Conservation (phyloP, 495 filamentous ascomycete species). For the Neurospora sp. region DNA sequence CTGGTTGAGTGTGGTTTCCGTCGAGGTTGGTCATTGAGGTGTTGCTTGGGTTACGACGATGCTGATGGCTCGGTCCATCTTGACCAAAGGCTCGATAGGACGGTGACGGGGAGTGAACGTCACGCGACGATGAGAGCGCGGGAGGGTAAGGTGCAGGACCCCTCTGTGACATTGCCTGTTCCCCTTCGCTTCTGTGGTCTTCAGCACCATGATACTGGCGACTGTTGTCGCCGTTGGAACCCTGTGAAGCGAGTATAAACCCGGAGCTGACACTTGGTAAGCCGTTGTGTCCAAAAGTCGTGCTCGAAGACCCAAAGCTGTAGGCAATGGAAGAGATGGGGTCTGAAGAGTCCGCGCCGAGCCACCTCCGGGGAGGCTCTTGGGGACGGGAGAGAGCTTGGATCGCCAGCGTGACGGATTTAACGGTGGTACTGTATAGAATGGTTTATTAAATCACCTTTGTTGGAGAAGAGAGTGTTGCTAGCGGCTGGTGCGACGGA, state of each 20-base stretch:
- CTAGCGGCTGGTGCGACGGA: background rate
- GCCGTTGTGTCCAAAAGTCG: constrained; percentile 19
- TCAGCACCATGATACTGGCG: constrained; percentile 46
- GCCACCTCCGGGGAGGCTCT: constrained; percentile 18
- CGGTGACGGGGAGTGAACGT: constrained; percentile 17
- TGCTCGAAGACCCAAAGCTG: constrained; percentile 8
- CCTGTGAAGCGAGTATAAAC: constrained; percentile 7
- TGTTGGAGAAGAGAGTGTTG: constrained; percentile 1
- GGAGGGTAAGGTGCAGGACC: constrained; percentile 37
- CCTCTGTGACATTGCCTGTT: constrained; percentile 52
- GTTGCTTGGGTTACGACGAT: constrained; percentile 21
- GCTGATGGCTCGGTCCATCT: constrained; percentile 17
- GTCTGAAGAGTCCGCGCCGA: constrained; percentile 11
- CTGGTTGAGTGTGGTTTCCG: constrained; percentile 24
- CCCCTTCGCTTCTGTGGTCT: constrained; percentile 41
- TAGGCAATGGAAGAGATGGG: constrained; percentile 8
- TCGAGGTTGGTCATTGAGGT: constrained; percentile 18
- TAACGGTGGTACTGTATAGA: background rate
- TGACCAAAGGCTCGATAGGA: constrained; percentile 12
- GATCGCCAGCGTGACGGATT: constrained; percentile 24
- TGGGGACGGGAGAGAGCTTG: constrained; percentile 15
- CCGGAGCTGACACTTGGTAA: constrained; percentile 19
- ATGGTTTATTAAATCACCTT: background rate
- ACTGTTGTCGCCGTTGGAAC: constrained; percentile 12
- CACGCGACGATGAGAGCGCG: constrained; percentile 20